Evolutionary conservation across 2,329 filamentous ascomycete genomes (phyloP).

Genomic region (Pseudogymnoascus sp.): DNA sequence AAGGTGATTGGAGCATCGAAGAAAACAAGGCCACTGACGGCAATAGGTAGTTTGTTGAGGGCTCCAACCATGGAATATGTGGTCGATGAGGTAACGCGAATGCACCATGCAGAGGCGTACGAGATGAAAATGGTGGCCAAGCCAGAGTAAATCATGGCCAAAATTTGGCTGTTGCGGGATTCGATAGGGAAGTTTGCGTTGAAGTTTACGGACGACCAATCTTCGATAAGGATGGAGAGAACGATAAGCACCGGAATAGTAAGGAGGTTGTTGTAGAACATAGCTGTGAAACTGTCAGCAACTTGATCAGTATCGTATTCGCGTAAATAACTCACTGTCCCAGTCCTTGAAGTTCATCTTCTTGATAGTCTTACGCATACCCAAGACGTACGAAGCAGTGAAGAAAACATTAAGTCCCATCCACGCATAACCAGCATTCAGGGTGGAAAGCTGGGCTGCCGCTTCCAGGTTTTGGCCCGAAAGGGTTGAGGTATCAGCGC

Average conservation of each 20-base stretch:
- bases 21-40: slow-evolving; percentile 85
- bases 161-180: slow-evolving; percentile 68
- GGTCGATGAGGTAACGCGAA: slow-evolving; percentile 92
- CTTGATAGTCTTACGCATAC: slow-evolving; percentile 98
- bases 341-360: slow-evolving; percentile 99
- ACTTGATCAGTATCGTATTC: not conserved
- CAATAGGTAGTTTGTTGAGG: slow-evolving; percentile 95
- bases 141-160: slow-evolving; percentile 91
- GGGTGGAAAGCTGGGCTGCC: slow-evolving; percentile 70
- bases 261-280: slow-evolving; percentile 99
- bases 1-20: slow-evolving; percentile 91
- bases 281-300: slow-evolving; percentile 54
- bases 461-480: slow-evolving; percentile 42
- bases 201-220: slow-evolving; percentile 86
- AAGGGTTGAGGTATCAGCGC: slow-evolving; percentile 37
- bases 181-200: slow-evolving; percentile 80
- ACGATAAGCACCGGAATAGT: slow-evolving; percentile 86
- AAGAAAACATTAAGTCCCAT: slow-evolving; percentile 97
- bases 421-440: slow-evolving; percentile 95
- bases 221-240: slow-evolving; percentile 75
- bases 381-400: slow-evolving; percentile 79
- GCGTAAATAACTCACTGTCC: slow-evolving; percentile 66
- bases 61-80: slow-evolving; percentile 99
- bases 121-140: slow-evolving; percentile 94
- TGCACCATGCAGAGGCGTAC: slow-evolving; percentile 99